Evolutionary conservation across 2,329 filamentous ascomycete genomes (phyloP).

Genomic region (Penicillium sp.): DNA sequence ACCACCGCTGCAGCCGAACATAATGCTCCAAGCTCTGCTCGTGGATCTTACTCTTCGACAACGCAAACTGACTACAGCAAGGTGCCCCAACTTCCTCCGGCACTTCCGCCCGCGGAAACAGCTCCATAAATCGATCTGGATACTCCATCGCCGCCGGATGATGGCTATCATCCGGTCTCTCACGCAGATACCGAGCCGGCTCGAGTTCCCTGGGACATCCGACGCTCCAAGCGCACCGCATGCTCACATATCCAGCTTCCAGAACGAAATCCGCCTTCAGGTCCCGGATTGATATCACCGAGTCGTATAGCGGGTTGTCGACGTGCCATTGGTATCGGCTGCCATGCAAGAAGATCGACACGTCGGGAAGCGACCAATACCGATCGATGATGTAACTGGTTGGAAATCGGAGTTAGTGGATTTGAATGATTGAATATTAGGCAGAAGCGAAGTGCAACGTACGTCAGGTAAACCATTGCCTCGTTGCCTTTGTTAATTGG

Average conservation of each 20-base stretch:
- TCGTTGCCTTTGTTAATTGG: conserved; percentile 53
- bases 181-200: conserved; percentile 32
- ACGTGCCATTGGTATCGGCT: conserved; percentile 48
- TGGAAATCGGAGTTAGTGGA: background rate
- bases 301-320: conserved; percentile 30
- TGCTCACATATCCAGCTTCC: conserved; percentile 36
- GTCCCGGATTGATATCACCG: conserved; percentile 27
- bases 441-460: conserved; percentile 2
- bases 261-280: conserved; percentile 34
- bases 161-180: conserved; percentile 24
- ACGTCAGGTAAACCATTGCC: conserved; percentile 54
- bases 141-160: conserved; percentile 31
- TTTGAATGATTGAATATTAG: background rate
- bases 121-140: conserved; percentile 42
- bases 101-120: conserved; percentile 42
- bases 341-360: conserved; percentile 45
- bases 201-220: conserved; percentile 41
- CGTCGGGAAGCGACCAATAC: conserved; percentile 43
- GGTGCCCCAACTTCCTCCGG: conserved; percentile 48
- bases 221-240: conserved; percentile 34
- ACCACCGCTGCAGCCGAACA: conserved; percentile 49
- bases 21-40: conserved; percentile 49
- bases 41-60: conserved; percentile 47
- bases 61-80: conserved; percentile 57
- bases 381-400: conserved; percentile 26